phyloP scores from a whole-genome alignment of 1,284 basidiomycete species.

The Pascua sp. region DNA sequence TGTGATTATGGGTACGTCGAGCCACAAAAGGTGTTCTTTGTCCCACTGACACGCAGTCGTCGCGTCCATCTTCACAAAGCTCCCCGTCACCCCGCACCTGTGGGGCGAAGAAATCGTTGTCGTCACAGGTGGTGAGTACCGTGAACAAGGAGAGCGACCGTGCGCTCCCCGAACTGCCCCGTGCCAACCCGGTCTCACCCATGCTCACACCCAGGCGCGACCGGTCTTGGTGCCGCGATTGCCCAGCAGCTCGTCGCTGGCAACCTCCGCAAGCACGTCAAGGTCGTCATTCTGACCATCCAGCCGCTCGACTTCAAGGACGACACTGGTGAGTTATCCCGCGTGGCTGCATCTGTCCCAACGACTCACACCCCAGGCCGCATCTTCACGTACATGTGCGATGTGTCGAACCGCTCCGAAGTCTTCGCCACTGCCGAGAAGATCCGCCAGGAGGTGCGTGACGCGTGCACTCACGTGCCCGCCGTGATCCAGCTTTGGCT shows the following conservation, averaged over 20 bases:
- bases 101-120: slow-evolving; percentile 71
- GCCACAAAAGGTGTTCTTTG: too few species aligned
- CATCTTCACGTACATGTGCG: slow-evolving; percentile 54
- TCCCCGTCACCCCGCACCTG: too few species aligned
- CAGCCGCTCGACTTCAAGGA: slow-evolving; percentile 36
- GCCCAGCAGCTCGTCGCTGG: slow-evolving; percentile 63
- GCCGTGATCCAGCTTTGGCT: too few species aligned
- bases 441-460: slow-evolving; percentile 67
- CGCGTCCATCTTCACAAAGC: too few species aligned
- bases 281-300: slow-evolving; percentile 79
- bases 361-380: neutral
- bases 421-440: slow-evolving; percentile 67
- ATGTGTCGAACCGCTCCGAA: slow-evolving; percentile 80
- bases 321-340: neutral
- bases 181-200: too few species aligned
- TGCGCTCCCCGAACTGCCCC: too few species aligned
- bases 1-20: too few species aligned
- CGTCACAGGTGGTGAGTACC: slow-evolving; percentile 71
- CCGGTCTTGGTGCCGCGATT: slow-evolving; percentile 80
- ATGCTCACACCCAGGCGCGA: slow-evolving; percentile 59
- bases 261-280: slow-evolving; percentile 61
- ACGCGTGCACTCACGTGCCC: neutral
- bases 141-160: slow-evolving; percentile 21
- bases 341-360: neutral
- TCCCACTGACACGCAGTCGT: too few species aligned